These are phyloP conservation scores for Centella asiatica DNA, from an alignment of 129 eudicot species.

Conservation along the genomic window DNA sequence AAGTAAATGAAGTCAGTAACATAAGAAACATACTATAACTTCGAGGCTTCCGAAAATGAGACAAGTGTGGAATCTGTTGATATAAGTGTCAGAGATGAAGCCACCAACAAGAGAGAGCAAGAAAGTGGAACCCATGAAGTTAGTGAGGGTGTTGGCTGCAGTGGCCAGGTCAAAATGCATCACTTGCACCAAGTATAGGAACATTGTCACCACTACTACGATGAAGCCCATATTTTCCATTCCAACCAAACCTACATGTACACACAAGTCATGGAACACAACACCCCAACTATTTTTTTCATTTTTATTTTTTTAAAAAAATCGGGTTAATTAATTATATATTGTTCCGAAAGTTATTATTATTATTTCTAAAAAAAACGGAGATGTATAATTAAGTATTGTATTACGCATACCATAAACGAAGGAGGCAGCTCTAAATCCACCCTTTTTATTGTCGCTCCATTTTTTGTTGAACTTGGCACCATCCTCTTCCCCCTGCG, in stretches of 20 bases:
- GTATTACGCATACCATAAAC: background rate
- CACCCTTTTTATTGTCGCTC: background rate
- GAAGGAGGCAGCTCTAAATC: conserved; percentile 10
- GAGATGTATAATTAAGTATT: no score
- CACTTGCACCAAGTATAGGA: conserved; percentile 45
- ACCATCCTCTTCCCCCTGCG: conserved; percentile 2
- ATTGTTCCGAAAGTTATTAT: no score
- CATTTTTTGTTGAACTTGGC: background rate
- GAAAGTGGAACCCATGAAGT: conserved; percentile 66
- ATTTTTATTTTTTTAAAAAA: no score
- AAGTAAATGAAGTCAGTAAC: background rate
- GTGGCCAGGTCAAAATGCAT: conserved; percentile 45
- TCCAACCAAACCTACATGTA: conserved; percentile 49
- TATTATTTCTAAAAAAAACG: no score
- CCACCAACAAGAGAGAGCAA: conserved; percentile 70
- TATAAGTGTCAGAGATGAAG: conserved; percentile 66
- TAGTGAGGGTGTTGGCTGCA: conserved; percentile 78
- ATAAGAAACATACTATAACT: conserved; percentile 33
- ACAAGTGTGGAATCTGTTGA: conserved; percentile 44
- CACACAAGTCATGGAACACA: no score
- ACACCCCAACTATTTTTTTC: no score
- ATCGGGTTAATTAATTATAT: no score
- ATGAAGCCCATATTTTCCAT: conserved; percentile 70
- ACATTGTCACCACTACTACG: conserved; percentile 47
- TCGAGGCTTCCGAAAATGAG: conserved; percentile 57